A percentile compares a stretch with the other conserved stretches of the same genome.
These are phyloP conservation scores for Colletotrichum scovillei DNA, from an alignment of 2,329 filamentous ascomycete genomes.

Conservation along the genomic window DNA sequence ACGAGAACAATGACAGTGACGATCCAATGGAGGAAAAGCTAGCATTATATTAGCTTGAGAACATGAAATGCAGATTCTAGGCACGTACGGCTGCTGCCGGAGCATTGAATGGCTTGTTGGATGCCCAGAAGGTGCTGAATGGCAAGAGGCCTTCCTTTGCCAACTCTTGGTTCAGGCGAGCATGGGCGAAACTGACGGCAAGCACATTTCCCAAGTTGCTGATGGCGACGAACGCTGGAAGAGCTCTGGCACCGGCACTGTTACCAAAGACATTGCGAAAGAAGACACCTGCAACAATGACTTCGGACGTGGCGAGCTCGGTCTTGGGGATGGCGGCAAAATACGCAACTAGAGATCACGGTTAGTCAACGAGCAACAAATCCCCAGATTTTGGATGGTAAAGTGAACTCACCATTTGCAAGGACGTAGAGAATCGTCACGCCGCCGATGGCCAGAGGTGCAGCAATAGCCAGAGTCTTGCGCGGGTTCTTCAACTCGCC, in stretches of 20 bases:
- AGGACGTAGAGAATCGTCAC: conserved; percentile 72
- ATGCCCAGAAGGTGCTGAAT: conserved; percentile 75
- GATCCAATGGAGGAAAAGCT: conserved; percentile 73
- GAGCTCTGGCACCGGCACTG: conserved; percentile 58
- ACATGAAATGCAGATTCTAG: no score
- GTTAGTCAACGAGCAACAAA: not conserved
- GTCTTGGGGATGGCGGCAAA: conserved; percentile 71
- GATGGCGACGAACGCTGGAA: conserved; percentile 69
- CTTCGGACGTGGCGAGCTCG: conserved; percentile 67
- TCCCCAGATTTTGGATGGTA: no score
- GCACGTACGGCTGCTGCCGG: conserved; percentile 64
- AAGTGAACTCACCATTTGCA: conserved; percentile 57
- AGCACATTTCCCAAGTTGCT: conserved; percentile 73
- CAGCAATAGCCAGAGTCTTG: conserved; percentile 65
- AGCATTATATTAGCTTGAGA: not conserved
- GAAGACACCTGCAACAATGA: conserved; percentile 70
- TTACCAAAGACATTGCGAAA: conserved; percentile 72
- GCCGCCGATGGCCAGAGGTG: conserved; percentile 67
- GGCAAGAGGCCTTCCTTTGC: conserved; percentile 78
- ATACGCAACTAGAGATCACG: conserved; percentile 59
- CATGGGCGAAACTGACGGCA: conserved; percentile 69
- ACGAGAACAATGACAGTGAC: conserved; percentile 74
- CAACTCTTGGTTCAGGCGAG: conserved; percentile 72
- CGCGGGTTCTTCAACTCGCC: conserved; percentile 66
- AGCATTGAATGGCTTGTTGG: conserved; percentile 74